Conservation (phyloP, 2,329 filamentous ascomycete species). For the Diaporthe longicolla region DNA sequence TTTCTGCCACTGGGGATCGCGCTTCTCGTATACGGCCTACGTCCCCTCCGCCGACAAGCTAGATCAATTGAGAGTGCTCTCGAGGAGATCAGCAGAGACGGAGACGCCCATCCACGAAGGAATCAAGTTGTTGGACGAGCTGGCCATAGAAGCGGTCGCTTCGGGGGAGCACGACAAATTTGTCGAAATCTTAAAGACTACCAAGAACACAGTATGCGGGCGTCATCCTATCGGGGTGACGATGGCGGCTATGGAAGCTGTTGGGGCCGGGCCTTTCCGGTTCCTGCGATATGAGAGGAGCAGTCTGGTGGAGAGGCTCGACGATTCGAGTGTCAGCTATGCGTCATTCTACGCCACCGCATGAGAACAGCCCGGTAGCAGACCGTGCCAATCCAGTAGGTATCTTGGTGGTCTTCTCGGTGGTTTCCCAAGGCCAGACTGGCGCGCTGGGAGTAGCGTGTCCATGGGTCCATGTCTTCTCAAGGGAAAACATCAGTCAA, state of each 20-base stretch:
- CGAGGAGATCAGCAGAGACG: slow-evolving; percentile 50
- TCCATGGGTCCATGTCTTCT: background rate
- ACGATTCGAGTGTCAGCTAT: slow-evolving; percentile 93
- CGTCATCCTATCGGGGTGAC: slow-evolving; percentile 93
- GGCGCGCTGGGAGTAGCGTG: background rate
- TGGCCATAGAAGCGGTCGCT: slow-evolving; percentile 88
- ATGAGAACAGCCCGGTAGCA: slow-evolving; percentile 51
- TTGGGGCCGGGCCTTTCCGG: slow-evolving; percentile 66
- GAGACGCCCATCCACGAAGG: slow-evolving; percentile 82
- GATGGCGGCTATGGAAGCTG: slow-evolving; percentile 85
- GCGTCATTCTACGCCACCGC: slow-evolving; percentile 90
- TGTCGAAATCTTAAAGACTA: slow-evolving; percentile 76
- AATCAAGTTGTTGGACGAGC: slow-evolving; percentile 83
- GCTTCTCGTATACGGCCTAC: slow-evolving; percentile 90
- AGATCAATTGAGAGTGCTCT: slow-evolving; percentile 57
- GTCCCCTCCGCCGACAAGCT: slow-evolving; percentile 61
- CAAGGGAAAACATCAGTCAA: no score
- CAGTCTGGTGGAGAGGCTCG: slow-evolving; percentile 75
- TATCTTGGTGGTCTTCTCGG: background rate
- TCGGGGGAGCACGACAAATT: slow-evolving; percentile 81
- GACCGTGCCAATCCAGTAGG: background rate
- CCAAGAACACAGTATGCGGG: slow-evolving; percentile 93
- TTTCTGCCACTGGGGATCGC: slow-evolving; percentile 94
- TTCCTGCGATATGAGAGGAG: slow-evolving; percentile 93
- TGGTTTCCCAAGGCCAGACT: background rate